A percentile compares a stretch with the other conserved stretches of the same genome.
Evolutionary conservation across 306 rosid genomes (phyloP).

Genomic region (Quercus robur): DNA sequence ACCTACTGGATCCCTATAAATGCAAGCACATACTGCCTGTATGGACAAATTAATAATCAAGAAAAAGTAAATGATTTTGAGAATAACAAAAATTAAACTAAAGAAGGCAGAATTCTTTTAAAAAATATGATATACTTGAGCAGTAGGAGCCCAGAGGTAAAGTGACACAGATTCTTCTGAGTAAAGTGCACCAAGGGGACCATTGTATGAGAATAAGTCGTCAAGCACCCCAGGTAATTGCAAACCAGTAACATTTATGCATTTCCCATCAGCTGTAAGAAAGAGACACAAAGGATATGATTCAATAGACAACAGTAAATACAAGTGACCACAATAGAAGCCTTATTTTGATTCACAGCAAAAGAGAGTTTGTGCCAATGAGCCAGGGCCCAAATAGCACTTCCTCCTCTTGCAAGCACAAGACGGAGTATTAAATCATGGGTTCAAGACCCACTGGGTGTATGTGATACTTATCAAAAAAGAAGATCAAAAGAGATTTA

Average conservation of each 20-base stretch:
- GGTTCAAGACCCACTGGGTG: no score
- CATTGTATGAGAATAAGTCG: conserved; percentile 75
- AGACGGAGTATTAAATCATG: no score
- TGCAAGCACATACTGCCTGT: conserved; percentile 61
- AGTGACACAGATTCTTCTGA: conserved; percentile 68
- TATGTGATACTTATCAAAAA: no score
- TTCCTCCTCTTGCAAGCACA: no score
- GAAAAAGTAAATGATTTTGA: not conserved
- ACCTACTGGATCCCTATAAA: conserved; percentile 60
- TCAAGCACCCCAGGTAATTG: conserved; percentile 94
- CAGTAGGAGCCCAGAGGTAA: conserved; percentile 94
- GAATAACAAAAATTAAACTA: conserved; percentile 2
- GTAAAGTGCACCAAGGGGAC: conserved; percentile 83
- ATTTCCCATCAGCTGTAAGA: conserved; percentile 63
- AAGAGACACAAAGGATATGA: conserved; percentile 17
- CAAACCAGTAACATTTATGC: conserved; percentile 70
- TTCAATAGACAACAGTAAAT: conserved; percentile 9
- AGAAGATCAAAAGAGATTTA: no score
- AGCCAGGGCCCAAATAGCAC: no score
- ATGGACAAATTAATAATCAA: conserved; percentile 11
- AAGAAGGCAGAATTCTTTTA: not conserved
- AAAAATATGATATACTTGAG: conserved; percentile 56
- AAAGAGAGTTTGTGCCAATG: no score
- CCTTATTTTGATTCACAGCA: not conserved
- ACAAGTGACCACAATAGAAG: not conserved